phyloP scores from a whole-genome alignment of 78 protist genomes.

The Diacronema lutheri region DNA sequence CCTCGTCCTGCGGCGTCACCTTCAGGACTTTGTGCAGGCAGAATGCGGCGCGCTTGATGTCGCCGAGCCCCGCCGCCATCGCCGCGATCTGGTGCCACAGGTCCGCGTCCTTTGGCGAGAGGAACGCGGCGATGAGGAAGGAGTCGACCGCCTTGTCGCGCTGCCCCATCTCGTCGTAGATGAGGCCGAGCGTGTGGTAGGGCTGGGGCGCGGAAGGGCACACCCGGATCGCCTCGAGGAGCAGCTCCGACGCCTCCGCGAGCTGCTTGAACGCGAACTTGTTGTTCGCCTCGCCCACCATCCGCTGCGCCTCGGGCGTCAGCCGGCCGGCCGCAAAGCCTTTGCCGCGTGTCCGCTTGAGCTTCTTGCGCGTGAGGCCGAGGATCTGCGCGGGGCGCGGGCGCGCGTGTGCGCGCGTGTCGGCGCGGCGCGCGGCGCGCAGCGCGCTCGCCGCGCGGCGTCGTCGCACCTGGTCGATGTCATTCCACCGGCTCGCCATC shows the following conservation, averaged over 20 bases:
- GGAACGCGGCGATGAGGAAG: not conserved
- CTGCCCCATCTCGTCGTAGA: not conserved
- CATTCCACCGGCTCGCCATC: no score
- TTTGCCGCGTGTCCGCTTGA: no score
- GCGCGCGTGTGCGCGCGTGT: no score
- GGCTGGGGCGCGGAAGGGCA: not conserved
- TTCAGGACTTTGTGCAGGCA: not conserved
- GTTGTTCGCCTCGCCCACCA: slow-evolving; percentile 4
- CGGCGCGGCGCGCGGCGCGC: no score
- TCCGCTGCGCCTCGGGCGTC: not conserved
- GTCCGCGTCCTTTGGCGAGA: not conserved
- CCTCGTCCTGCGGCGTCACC: not conserved
- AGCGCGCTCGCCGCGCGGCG: no score
- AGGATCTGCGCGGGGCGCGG: no score
- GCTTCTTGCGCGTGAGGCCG: no score
- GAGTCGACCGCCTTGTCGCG: not conserved
- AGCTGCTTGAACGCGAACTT: not conserved
- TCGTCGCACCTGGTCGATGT: no score
- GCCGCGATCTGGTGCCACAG: not conserved
- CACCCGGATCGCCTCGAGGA: not conserved
- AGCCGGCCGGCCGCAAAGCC: not conserved
- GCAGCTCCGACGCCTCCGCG: not conserved
- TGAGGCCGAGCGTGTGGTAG: slow-evolving; percentile 16
- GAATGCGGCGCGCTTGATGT: not conserved
- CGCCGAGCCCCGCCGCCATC: not conserved